Evolutionary conservation across 495 filamentous ascomycete species (phyloP).

Genomic region (Tricharina praecox): DNA sequence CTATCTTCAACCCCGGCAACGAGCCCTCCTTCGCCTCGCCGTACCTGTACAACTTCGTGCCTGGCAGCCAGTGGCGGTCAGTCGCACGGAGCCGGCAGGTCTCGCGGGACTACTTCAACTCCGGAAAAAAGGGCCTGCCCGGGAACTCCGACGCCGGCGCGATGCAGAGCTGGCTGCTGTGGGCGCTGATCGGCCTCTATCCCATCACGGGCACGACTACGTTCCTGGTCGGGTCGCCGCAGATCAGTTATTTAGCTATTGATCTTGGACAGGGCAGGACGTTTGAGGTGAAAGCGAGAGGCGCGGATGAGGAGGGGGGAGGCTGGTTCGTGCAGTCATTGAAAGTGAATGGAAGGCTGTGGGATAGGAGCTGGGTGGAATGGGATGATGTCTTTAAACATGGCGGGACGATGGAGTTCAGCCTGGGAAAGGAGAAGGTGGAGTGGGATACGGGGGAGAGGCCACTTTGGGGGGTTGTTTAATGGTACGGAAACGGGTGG

Average conservation of each 20-base stretch:
- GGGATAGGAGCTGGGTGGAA: conserved; percentile 43
- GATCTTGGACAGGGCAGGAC: conserved; percentile 37
- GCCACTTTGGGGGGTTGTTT: conserved; percentile 30
- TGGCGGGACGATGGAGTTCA: conserved; percentile 46
- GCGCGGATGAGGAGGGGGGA: conserved; percentile 28
- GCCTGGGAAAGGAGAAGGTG: conserved; percentile 36
- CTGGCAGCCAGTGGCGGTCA: conserved; percentile 39
- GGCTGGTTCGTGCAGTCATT: conserved; percentile 41
- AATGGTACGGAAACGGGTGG: too few species aligned
- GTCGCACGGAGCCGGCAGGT: conserved; percentile 39
- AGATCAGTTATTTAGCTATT: conserved; percentile 43
- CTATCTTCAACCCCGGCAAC: conserved; percentile 52
- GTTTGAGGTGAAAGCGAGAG: conserved; percentile 39
- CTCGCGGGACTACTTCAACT: conserved; percentile 38
- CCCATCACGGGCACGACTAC: conserved; percentile 47
- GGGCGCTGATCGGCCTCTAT: conserved; percentile 56
- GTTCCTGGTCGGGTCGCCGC: conserved; percentile 47
- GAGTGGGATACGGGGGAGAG: conserved; percentile 41
- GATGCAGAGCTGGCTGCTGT: conserved; percentile 53
- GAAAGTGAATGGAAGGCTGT: conserved; percentile 34
- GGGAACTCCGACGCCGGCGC: conserved; percentile 55
- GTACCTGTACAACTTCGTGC: conserved; percentile 53
- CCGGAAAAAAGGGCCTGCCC: conserved; percentile 38
- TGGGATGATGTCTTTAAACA: conserved; percentile 47
- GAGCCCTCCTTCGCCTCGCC: conserved; percentile 53